A percentile compares a stretch with the other conserved stretches of the same genome.
Evolutionary conservation across 2,329 filamentous ascomycete species (phyloP).

Genomic region (Fusarium fujikuroi): DNA sequence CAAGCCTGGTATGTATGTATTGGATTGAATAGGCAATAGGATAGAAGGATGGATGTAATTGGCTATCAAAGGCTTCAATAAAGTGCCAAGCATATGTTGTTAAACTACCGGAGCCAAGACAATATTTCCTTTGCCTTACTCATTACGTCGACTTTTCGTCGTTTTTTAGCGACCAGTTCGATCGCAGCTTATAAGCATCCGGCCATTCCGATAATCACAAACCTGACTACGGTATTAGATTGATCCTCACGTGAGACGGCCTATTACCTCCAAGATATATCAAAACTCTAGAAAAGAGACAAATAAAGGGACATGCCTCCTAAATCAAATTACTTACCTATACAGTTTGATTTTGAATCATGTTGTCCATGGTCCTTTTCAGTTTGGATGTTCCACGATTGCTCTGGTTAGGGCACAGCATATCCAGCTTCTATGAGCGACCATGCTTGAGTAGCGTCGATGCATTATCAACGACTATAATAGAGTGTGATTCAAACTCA

Average conservation of each 20-base stretch:
- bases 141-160: neutral
- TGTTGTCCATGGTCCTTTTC: neutral
- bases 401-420: neutral
- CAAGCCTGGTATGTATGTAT: neutral
- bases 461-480: neutral
- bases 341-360: neutral
- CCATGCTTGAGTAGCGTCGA: neutral
- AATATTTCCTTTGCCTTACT: neutral
- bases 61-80: neutral
- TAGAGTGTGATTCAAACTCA: neutral
- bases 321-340: neutral
- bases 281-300: neutral
- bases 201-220: conserved; percentile 4
- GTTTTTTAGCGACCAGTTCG: neutral
- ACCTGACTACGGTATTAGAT: neutral
- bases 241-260: neutral
- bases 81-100: neutral
- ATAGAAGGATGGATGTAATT: neutral
- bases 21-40: neutral
- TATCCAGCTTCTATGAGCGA: neutral
- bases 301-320: neutral
- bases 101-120: neutral
- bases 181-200: neutral
- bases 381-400: neutral
- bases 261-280: neutral